Evolutionary conservation across 345 rosid genomes (phyloP).

Genomic region (Cardamine chenopodiifolia): DNA sequence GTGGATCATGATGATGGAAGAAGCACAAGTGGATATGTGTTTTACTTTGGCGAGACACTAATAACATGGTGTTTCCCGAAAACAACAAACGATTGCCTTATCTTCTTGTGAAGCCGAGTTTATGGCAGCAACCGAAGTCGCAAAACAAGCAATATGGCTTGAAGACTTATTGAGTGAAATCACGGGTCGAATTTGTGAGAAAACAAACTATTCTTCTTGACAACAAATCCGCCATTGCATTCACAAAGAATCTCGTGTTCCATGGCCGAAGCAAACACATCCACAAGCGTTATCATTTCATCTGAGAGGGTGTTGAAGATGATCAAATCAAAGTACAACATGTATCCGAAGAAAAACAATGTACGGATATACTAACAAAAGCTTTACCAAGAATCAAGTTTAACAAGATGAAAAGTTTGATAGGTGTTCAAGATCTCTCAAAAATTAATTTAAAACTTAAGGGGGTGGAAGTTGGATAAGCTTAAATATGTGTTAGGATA

Average conservation of each 20-base stretch:
- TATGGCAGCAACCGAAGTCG: background rate
- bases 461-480: background rate
- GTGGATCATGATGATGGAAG: too few species aligned
- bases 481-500: too few species aligned
- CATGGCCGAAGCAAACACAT: background rate
- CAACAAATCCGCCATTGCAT: background rate
- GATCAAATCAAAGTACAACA: too few species aligned
- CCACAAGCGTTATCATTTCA: background rate
- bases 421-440: background rate
- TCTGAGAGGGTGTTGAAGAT: background rate
- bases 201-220: background rate
- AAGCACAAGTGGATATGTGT: background rate
- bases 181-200: background rate
- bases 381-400: background rate
- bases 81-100: background rate
- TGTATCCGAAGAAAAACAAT: background rate
- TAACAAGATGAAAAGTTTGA: background rate
- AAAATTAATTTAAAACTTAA: background rate
- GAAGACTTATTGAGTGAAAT: background rate
- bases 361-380: background rate
- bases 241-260: background rate
- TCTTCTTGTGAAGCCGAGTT: background rate
- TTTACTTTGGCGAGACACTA: background rate
- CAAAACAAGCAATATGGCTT: background rate
- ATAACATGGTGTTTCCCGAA: background rate